phyloP scores from a whole-genome alignment of 1,139 yeast genomes.

The Candida labiduridarum region DNA sequence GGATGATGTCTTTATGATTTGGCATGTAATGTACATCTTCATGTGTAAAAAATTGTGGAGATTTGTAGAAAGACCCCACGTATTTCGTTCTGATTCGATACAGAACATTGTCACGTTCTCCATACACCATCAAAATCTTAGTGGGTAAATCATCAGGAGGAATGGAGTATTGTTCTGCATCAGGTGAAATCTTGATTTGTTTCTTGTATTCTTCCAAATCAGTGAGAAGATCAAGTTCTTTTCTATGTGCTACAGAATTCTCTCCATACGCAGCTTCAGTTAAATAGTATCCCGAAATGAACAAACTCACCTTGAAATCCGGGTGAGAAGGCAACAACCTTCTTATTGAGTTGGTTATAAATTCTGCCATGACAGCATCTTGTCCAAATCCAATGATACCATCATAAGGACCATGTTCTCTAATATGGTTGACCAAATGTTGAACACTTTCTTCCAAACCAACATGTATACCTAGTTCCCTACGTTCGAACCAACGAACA shows the following conservation, averaged over 20 bases:
- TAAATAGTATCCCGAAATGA: slow-evolving; percentile 60
- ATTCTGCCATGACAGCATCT: slow-evolving; percentile 84
- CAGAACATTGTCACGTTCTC: slow-evolving; percentile 35
- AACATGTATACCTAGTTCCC: slow-evolving; percentile 29
- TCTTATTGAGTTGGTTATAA: slow-evolving; percentile 47
- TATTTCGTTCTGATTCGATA: slow-evolving; percentile 34
- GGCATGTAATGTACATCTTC: slow-evolving; percentile 46
- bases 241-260: slow-evolving; percentile 17
- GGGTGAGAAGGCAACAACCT: slow-evolving; percentile 42
- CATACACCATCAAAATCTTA: slow-evolving; percentile 31
- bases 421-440: slow-evolving; percentile 55
- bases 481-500: slow-evolving; percentile 49
- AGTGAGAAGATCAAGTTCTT: slow-evolving; percentile 22
- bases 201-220: slow-evolving; percentile 24
- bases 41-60: slow-evolving; percentile 26
- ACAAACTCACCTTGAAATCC: slow-evolving; percentile 48
- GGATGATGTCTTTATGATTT: slow-evolving; percentile 26
- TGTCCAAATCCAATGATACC: slow-evolving; percentile 92
- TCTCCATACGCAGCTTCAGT: slow-evolving; percentile 34
- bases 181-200: slow-evolving; percentile 21
- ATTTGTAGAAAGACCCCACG: slow-evolving; percentile 24
- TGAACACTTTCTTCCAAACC: slow-evolving; percentile 36
- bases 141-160: slow-evolving; percentile 23
- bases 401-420: slow-evolving; percentile 79
- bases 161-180: slow-evolving; percentile 22